Conservation (phyloP, 164 flowering plant species). For the Nymphaea colorata region DNA sequence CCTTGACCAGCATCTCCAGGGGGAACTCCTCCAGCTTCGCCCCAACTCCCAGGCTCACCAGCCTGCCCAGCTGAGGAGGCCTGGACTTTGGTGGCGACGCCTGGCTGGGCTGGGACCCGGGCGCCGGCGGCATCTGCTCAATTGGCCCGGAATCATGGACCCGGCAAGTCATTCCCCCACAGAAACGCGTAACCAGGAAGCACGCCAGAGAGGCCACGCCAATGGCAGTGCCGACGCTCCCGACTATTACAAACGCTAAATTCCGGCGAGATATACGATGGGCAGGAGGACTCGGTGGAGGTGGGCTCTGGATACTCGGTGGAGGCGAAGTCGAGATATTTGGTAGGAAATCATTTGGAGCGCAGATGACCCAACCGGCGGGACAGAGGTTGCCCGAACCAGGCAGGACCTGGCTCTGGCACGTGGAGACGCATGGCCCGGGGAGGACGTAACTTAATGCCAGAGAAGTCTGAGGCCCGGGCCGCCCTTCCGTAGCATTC, state of each 20-base stretch:
- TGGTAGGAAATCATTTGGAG: conserved; percentile 9
- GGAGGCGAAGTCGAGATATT: background rate
- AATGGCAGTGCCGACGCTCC: conserved; percentile 32
- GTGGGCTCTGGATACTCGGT: background rate
- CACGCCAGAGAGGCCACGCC: conserved; percentile 13
- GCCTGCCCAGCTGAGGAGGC: conserved; percentile 18
- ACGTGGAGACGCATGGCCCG: conserved; percentile 35
- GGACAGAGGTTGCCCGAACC: conserved; percentile 23
- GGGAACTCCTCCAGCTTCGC: conserved; percentile 43
- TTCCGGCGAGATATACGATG: conserved; percentile 14
- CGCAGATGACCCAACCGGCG: conserved; percentile 22
- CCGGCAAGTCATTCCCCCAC: conserved; percentile 25
- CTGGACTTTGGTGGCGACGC: background rate
- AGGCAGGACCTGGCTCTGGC: conserved; percentile 20
- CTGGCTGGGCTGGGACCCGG: background rate
- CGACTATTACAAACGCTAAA: conserved; percentile 50
- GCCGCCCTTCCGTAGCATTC: conserved; percentile 18
- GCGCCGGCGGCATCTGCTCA: conserved; percentile 18
- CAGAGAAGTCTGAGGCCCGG: conserved; percentile 12
- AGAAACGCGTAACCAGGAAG: conserved; percentile 21
- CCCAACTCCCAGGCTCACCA: conserved; percentile 34
- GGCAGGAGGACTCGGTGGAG: conserved; percentile 5
- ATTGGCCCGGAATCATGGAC: conserved; percentile 74
- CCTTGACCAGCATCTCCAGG: conserved; percentile 20
- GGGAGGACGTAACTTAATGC: conserved; percentile 44